Evolutionary conservation across 257 asterid genomes (phyloP), one percentile per base, ranked within the genome.

Genomic region (Nicotiana paniculata): DNA sequence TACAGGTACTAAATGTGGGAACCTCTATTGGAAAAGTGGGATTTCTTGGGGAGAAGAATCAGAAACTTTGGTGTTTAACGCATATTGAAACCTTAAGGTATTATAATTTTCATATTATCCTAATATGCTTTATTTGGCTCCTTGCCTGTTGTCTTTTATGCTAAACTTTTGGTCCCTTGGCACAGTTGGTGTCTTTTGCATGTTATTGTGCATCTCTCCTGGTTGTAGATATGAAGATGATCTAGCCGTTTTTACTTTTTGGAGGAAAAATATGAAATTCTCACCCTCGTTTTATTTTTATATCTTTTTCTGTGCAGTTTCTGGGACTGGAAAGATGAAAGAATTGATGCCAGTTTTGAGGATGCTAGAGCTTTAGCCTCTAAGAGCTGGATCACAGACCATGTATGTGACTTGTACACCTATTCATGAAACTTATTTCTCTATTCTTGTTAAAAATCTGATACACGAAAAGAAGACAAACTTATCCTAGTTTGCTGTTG

Each of bases 61-160:
- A 90, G 81, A 94, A 91, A 77, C 85, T 96, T 81, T 96, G 99
- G 98, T 96, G 98, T 86, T 87, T 92, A 85, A 91, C 99, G 8
- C 98, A 92, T 76, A 93, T 93, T 69, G 99, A 96, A 87, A 93
- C 97, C 69, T 62, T 96, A 88, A 93, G 99, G 99, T 96, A 86
- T 24, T 61, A 75, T 51, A 48, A 26, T 51, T 51, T 28, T 16
- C 3, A 51, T 26, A 48, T 75, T 39, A 51, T 28, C 80, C 80
- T 48, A 48, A 48, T 48, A 13, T 74, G 43, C 62, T 78, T 3
- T 39, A 53, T 62, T 39, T 58, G 17, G 43, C 57, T 32, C 64
- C 21, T 15, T 13, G 0, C 43, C 4, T 24, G 17, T 32, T 11
- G 18, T 76, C 11, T 39, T 24, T 72, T 17, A 68, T 37, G 55